These are phyloP conservation scores for Friedmanniomyces simplex DNA, from an alignment of 495 filamentous ascomycete genomes.

Conservation along the genomic window DNA sequence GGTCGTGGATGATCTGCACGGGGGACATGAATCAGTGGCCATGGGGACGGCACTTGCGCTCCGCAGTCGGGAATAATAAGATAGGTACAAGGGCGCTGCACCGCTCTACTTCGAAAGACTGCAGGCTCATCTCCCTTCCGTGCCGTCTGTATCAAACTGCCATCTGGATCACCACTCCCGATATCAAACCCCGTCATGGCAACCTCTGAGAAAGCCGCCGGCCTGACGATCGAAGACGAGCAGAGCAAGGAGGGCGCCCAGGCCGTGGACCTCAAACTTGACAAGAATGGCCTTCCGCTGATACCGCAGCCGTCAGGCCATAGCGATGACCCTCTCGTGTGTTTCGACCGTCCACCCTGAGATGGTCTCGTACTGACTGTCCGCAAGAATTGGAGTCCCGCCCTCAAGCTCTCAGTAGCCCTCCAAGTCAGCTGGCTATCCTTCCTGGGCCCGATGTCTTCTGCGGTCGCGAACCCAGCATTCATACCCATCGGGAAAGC, in stretches of 20 bases:
- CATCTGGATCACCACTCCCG: no score
- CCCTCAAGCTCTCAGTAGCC: constrained; percentile 4
- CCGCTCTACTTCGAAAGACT: neutral
- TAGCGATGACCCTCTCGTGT: constrained; percentile 3
- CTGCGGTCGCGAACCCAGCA: constrained; percentile 25
- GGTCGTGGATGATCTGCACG: no score
- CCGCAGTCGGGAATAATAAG: no score
- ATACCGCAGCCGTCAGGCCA: constrained; percentile 7
- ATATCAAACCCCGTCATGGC: neutral
- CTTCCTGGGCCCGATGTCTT: constrained; percentile 20
- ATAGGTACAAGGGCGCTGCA: no score
- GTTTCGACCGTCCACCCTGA: neutral
- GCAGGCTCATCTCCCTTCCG: neutral
- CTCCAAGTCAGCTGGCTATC: constrained; percentile 11
- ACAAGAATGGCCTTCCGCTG: constrained; percentile 8
- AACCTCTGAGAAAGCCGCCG: neutral
- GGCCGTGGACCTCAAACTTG: neutral
- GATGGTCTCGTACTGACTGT: neutral
- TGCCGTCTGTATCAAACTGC: neutral
- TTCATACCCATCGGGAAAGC: constrained; percentile 24
- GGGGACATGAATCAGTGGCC: no score
- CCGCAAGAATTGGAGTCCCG: neutral
- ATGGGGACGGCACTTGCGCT: no score
- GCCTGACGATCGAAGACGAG: neutral
- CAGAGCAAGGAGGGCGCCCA: neutral